Percentiles rank a stretch among this genome's conserved stretches.
Evolutionary conservation across 805 yeast genomes (phyloP).

Genomic region (Candida maris): DNA sequence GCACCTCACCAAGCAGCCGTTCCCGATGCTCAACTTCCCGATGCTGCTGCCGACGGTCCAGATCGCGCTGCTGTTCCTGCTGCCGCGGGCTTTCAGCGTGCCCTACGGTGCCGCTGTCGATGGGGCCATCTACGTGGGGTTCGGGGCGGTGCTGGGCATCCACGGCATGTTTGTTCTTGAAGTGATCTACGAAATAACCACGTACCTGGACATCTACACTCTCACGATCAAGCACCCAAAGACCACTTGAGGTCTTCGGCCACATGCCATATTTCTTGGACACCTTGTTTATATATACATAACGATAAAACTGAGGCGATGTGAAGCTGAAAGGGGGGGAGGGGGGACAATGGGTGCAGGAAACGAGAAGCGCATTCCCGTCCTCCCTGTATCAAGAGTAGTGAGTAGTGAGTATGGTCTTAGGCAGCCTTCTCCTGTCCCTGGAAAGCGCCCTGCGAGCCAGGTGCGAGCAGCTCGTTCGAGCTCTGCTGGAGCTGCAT

Average conservation of each 20-base stretch:
- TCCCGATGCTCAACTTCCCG: conserved; percentile 72
- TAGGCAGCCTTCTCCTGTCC: conserved; percentile 22
- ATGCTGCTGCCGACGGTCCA: conserved; percentile 61
- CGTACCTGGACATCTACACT: conserved; percentile 80
- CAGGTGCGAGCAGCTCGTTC: conserved; percentile 68
- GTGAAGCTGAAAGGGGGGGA: too few relatives aligned
- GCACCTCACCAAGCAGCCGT: conserved; percentile 75
- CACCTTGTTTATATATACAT: conserved; percentile 11
- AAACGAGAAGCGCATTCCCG: too few relatives aligned
- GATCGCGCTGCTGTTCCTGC: conserved; percentile 33
- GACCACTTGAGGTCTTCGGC: conserved; percentile 30
- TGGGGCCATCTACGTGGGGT: conserved; percentile 60
- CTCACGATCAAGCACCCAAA: conserved; percentile 78
- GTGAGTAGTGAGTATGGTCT: too few relatives aligned
- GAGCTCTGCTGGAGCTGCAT: conserved; percentile 72
- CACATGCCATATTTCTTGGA: too few relatives aligned
- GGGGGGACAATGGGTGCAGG: too few relatives aligned
- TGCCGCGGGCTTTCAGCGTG: conserved; percentile 36
- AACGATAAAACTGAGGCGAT: conserved; percentile 6
- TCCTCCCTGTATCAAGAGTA: too few relatives aligned
- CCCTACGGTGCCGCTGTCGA: conserved; percentile 41
- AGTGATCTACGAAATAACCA: conserved; percentile 74
- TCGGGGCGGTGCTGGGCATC: conserved; percentile 62
- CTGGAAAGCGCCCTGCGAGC: conserved; percentile 46
- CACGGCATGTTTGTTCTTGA: conserved; percentile 72